Base-by-base conservation (phyloP, 257 asterid genomes). In the Nicotiana tomentosiformis region DNA sequence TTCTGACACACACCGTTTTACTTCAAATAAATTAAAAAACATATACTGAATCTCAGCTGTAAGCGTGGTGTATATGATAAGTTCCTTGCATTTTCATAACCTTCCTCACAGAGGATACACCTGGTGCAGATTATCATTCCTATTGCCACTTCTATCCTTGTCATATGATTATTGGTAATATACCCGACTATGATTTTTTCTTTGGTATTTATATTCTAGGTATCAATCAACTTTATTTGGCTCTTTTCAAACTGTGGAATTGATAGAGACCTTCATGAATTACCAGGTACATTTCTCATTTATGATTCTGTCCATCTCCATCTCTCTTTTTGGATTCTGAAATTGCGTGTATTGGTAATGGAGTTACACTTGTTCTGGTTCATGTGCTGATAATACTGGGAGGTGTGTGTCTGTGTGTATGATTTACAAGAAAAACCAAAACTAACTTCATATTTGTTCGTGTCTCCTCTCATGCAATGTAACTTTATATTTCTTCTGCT, bases 251-350 rank as follows among this genome's bases (percentile, higher is more conserved):
- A 96, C 99, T 0, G 97, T 88, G 77, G 99, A 96, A 81, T 82
- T 96, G 86, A 96, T 94, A 46, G 99, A 94, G 88, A 96, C 99
- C 70, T 96, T 96, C 89, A 93, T 96, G 98, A 96, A 96, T 87
- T 96, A 96, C 88, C 97, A 96, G 98, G 98, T 91, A 86, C 23
- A 20, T 23, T 20, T 0, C 15, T 43, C 78, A n/a, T 46, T 46
- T 43, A 20, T 46, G 78, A 72, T 46, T 46, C 78, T 5, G n/a
- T 74, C 61, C 61, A 49, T 74, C 61, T 15, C 61, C 11, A 7
- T 72, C 61, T 74, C 61, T 3, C 39, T 74, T 35, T 46, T 23
- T 23, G 23, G 78, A 43, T 70, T 39, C 58, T 43, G 12, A 70
- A 70, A 43, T 70, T 14, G 33, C 0, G 23, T 39, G 58, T 70